A percentile compares a stretch with the other conserved stretches of the same genome.
Evolutionary conservation across 1,284 basidiomycete species (phyloP).

Genomic region (Wallemia ichthyophaga): DNA sequence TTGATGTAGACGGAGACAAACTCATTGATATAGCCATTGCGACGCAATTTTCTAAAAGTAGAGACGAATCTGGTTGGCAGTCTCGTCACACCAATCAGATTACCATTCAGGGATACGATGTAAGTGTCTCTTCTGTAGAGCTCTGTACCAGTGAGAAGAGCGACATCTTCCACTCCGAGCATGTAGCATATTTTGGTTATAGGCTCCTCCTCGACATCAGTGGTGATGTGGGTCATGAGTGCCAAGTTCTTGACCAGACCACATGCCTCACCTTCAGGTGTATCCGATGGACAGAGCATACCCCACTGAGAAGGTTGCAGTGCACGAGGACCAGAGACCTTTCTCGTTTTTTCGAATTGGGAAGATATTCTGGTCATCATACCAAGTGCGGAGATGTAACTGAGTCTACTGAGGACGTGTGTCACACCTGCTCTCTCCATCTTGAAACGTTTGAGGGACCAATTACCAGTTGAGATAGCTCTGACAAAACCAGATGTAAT

Average conservation of each 20-base stretch:
- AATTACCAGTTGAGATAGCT: slow-evolving; percentile 96
- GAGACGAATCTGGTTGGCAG: slow-evolving; percentile 59
- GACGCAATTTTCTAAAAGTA: slow-evolving; percentile 69
- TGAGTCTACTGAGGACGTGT: slow-evolving; percentile 78
- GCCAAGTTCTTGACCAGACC: slow-evolving; percentile 96
- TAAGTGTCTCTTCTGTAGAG: slow-evolving; percentile 76
- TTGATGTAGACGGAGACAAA: slow-evolving; percentile 96
- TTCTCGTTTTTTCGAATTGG: slow-evolving; percentile 97
- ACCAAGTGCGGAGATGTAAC: slow-evolving; percentile 87
- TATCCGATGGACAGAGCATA: slow-evolving; percentile 92
- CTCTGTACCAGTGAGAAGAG: slow-evolving; percentile 71
- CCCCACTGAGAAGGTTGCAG: slow-evolving; percentile 98
- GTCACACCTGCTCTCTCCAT: slow-evolving; percentile 96
- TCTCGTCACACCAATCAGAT: slow-evolving; percentile 73
- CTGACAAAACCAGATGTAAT: slow-evolving; percentile 90
- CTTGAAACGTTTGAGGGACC: slow-evolving; percentile 97
- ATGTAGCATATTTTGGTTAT: slow-evolving; percentile 69
- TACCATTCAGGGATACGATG: slow-evolving; percentile 90
- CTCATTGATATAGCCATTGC: slow-evolving; percentile 73
- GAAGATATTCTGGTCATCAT: slow-evolving; percentile 98
- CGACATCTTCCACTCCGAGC: slow-evolving; percentile 90
- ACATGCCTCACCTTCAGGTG: slow-evolving; percentile 97
- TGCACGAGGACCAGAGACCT: slow-evolving; percentile 90
- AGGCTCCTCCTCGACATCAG: slow-evolving; percentile 88
- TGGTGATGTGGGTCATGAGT: slow-evolving; percentile 98